Percentiles rank a stretch among this genome's conserved stretches.
Evolutionary conservation across 805 yeast genomes (phyloP).

Genomic region (Candida taoyuanica): DNA sequence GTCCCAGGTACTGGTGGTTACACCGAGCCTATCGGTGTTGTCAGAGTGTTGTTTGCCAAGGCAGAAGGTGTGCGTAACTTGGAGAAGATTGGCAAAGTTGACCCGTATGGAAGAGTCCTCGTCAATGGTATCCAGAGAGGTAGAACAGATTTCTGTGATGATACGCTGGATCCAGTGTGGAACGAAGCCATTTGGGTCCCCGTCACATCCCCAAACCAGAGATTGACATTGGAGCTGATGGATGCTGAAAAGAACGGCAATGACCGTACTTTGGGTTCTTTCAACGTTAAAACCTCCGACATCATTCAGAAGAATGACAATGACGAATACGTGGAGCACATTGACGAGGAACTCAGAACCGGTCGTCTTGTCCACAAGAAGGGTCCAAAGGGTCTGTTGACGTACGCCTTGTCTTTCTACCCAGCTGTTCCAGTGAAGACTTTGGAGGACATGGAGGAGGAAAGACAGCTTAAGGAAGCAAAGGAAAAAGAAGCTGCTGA

Average conservation of each 20-base stretch:
- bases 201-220: conserved; percentile 77
- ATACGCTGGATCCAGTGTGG: conserved; percentile 77
- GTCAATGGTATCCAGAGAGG: conserved; percentile 73
- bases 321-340: conserved; percentile 57
- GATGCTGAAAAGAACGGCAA: conserved; percentile 76
- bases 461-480: conserved; percentile 38
- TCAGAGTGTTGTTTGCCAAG: conserved; percentile 64
- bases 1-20: conserved; percentile 74
- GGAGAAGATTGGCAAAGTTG: conserved; percentile 86
- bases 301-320: conserved; percentile 58
- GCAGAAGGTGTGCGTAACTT: conserved; percentile 78
- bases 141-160: conserved; percentile 66
- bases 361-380: conserved; percentile 66
- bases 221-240: conserved; percentile 83
- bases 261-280: conserved; percentile 85
- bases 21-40: conserved; percentile 91
- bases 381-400: conserved; percentile 79
- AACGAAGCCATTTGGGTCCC: conserved; percentile 80
- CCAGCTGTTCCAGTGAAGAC: conserved; percentile 79
- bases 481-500: conserved; percentile 28
- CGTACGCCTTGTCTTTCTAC: conserved; percentile 74
- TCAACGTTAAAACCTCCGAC: conserved; percentile 63
- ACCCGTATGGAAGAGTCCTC: conserved; percentile 82
- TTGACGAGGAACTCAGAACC: conserved; percentile 50
- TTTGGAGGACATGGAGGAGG: conserved; percentile 65